These are phyloP conservation scores for Blastobotrys elegans DNA, from an alignment of 1,139 yeast species.

Conservation along the genomic window DNA sequence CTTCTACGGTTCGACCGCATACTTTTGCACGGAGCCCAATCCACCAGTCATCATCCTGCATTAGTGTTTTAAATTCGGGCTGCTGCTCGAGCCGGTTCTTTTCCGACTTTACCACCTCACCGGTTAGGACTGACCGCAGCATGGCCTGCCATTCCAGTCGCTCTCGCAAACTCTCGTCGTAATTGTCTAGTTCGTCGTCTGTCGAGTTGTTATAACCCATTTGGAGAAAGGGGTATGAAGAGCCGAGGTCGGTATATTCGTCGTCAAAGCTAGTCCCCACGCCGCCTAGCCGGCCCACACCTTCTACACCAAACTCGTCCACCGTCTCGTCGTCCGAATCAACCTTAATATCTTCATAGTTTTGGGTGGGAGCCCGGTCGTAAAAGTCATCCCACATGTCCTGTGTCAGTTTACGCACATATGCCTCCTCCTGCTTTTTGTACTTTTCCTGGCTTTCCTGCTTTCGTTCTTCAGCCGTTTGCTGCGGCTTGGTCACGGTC, in stretches of 20 bases:
- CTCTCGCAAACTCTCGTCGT: constrained; percentile 58
- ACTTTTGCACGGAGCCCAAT: constrained; percentile 75
- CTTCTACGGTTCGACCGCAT: constrained; percentile 75
- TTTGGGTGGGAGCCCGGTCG: constrained; percentile 22
- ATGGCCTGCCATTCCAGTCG: constrained; percentile 95
- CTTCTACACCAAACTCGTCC: constrained; percentile 18
- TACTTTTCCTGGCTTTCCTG: constrained; percentile 31
- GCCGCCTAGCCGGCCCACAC: constrained; percentile 29
- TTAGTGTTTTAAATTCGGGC: constrained; percentile 33
- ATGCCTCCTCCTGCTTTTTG: constrained; percentile 62
- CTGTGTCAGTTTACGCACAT: constrained; percentile 59
- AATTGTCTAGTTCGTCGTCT: constrained; percentile 16
- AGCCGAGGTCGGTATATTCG: constrained; percentile 31
- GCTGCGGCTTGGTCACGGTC: neutral
- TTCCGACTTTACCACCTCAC: constrained; percentile 90
- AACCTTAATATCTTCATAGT: constrained; percentile 4
- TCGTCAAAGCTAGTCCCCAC: constrained; percentile 35
- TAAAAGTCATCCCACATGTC: constrained; percentile 58
- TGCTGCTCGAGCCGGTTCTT: constrained; percentile 68
- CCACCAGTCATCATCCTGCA: constrained; percentile 67
- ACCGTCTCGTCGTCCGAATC: constrained; percentile 15
- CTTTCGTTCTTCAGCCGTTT: constrained; percentile 10
- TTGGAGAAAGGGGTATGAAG: constrained; percentile 26
- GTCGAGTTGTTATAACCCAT: neutral
- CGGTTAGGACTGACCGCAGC: constrained; percentile 84